Conservation (phyloP, 495 filamentous ascomycete genomes). For the Neurospora discreta region DNA sequence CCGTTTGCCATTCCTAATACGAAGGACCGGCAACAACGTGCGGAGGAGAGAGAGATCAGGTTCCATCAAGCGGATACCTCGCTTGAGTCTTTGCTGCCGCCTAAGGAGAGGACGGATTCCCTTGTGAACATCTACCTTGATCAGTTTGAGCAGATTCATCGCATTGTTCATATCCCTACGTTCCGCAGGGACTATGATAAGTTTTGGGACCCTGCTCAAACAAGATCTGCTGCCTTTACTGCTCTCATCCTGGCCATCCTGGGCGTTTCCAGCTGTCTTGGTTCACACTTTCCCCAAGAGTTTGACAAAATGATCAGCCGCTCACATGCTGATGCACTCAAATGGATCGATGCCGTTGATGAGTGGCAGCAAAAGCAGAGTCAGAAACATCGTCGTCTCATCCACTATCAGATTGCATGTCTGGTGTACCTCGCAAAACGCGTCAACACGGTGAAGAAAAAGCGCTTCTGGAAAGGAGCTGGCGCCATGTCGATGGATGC, state of each 20-base stretch:
- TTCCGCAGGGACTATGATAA: conserved; percentile 32
- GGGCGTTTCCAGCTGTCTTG: conserved; percentile 28
- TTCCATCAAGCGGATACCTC: conserved; percentile 18
- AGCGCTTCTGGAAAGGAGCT: conserved; percentile 44
- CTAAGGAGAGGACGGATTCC: conserved; percentile 25
- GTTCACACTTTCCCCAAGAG: conserved; percentile 19
- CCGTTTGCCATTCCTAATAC: conserved; percentile 23
- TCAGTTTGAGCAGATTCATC: conserved; percentile 35
- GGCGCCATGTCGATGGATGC: conserved; percentile 45
- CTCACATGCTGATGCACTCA: conserved; percentile 21
- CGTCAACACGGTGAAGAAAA: conserved; percentile 35
- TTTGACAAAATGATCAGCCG: conserved; percentile 26
- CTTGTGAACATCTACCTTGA: conserved; percentile 32
- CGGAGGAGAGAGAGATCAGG: conserved; percentile 23
- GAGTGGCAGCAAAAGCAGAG: conserved; percentile 27
- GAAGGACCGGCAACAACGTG: conserved; percentile 25
- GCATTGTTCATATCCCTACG: conserved; percentile 35
- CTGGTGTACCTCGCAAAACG: conserved; percentile 34
- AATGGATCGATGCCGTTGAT: conserved; percentile 30
- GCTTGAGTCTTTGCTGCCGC: conserved; percentile 31
- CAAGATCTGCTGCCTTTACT: conserved; percentile 34
- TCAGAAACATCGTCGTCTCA: conserved; percentile 31
- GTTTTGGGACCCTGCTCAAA: conserved; percentile 31
- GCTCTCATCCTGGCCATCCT: conserved; percentile 33
- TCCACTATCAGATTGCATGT: conserved; percentile 36